Percentiles rank a stretch among this genome's conserved stretches.
Evolutionary conservation across 495 filamentous ascomycete genomes (phyloP).

Genomic region (Thermothielavioides terrestris): DNA sequence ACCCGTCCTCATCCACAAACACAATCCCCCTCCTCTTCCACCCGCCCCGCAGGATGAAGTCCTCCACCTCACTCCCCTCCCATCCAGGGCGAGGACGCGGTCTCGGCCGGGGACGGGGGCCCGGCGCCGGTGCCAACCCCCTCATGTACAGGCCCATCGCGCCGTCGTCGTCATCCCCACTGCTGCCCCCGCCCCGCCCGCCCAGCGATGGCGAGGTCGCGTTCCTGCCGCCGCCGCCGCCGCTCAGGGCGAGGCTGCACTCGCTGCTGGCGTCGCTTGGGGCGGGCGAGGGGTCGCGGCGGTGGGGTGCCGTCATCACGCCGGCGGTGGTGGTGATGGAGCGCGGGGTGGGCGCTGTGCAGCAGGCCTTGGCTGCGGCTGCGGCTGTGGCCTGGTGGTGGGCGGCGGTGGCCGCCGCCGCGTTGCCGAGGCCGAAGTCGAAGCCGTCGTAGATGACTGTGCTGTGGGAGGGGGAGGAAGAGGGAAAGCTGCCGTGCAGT

Average conservation of each 20-base stretch:
- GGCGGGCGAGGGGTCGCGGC: constrained; percentile 6
- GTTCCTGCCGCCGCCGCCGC: neutral
- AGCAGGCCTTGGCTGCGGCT: too few species aligned
- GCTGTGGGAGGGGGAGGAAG: constrained; percentile 1
- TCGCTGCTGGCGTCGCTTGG: constrained; percentile 10
- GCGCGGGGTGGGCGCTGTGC: constrained; percentile 1
- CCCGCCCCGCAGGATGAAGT: constrained; percentile 36
- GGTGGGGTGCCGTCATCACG: neutral
- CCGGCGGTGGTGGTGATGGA: neutral
- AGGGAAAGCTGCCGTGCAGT: constrained; percentile 3
- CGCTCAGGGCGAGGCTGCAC: constrained; percentile 6
- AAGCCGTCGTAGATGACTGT: constrained; percentile 30
- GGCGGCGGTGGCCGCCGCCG: neutral
- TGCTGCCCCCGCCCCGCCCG: too few species aligned
- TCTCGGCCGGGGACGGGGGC: constrained; percentile 3
- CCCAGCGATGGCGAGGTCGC: neutral
- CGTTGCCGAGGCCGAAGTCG: constrained; percentile 26
- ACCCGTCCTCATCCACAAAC: constrained; percentile 26
- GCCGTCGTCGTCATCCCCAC: neutral
- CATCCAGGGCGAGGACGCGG: constrained; percentile 2
- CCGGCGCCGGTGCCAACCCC: constrained; percentile 2
- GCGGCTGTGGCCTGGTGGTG: too few species aligned
- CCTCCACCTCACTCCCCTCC: constrained; percentile 23
- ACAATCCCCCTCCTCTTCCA: constrained; percentile 45
- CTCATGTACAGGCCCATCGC: neutral